Conservation (phyloP, 139 green algal genomes). For the Astrephomene gubernaculifera region DNA sequence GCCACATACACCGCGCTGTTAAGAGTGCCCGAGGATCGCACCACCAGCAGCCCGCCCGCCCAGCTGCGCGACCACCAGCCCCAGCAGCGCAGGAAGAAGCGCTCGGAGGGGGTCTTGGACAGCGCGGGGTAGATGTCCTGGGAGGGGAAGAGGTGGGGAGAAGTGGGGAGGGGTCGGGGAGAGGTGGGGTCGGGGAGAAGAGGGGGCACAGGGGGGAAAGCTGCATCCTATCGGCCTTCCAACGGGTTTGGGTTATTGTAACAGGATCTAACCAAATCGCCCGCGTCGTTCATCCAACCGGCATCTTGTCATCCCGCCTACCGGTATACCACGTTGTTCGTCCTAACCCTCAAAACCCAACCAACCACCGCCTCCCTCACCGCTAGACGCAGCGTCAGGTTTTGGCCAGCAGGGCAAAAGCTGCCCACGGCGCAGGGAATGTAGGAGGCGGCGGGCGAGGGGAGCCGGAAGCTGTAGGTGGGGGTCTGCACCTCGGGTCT, state of each 20-base stretch:
- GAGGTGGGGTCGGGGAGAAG: background rate
- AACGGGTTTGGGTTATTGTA: too few relatives aligned
- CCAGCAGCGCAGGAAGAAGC: constrained; percentile 22
- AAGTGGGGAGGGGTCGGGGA: background rate
- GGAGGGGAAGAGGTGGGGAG: background rate
- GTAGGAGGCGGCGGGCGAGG: background rate
- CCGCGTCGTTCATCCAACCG: too few relatives aligned
- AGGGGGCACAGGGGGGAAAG: background rate
- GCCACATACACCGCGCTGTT: constrained; percentile 28
- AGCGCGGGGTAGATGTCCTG: constrained; percentile 2
- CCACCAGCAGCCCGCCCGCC: background rate
- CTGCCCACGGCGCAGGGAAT: background rate
- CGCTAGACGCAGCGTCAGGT: background rate
- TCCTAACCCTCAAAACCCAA: too few relatives aligned
- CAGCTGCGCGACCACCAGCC: constrained; percentile 9
- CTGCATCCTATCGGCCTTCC: too few relatives aligned
- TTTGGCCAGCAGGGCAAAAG: constrained; percentile 6
- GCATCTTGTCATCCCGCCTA: too few relatives aligned
- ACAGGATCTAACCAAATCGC: too few relatives aligned
- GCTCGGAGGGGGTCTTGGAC: background rate
- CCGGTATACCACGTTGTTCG: too few relatives aligned
- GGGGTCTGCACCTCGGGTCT: background rate
- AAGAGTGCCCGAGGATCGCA: background rate
- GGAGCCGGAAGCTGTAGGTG: constrained; percentile 1
- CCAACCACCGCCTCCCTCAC: background rate